Evolutionary conservation across 495 filamentous ascomycete species (phyloP).

Genomic region (Trichocladium antarcticum): DNA sequence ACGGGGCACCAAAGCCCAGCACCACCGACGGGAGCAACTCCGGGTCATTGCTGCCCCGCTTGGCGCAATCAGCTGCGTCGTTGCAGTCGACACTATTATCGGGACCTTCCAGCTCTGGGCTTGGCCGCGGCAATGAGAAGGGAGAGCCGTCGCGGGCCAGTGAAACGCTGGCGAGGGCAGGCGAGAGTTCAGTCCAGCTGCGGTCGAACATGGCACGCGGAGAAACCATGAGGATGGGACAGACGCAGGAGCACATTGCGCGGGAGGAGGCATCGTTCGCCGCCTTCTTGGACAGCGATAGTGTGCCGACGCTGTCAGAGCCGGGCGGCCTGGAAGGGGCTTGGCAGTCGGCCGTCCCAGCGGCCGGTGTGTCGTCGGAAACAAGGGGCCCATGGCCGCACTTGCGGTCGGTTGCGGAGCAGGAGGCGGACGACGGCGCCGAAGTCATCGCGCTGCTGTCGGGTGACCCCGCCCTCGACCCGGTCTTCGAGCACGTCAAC

Average conservation of each 20-base stretch:
- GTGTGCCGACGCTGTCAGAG: conserved; percentile 17
- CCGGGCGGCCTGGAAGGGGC: conserved; percentile 10
- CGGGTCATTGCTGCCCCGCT: conserved; percentile 11
- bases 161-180: conserved; percentile 7
- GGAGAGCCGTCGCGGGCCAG: conserved; percentile 12
- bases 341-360: conserved; percentile 7
- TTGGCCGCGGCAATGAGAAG: conserved; percentile 14
- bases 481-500: conserved; percentile 12
- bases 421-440: conserved; percentile 33
- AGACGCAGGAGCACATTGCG: conserved; percentile 27
- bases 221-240: conserved; percentile 13
- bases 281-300: conserved; percentile 32
- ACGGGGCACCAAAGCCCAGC: background rate
- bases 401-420: conserved; percentile 21
- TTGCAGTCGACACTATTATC: conserved; percentile 18
- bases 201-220: conserved; percentile 49
- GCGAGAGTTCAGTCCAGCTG: conserved; percentile 20
- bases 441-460: conserved; percentile 36
- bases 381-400: background rate
- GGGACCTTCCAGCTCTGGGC: conserved; percentile 2
- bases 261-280: conserved; percentile 35
- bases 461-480: conserved; percentile 12
- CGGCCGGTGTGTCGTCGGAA: background rate
- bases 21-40: background rate
- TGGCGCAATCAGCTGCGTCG: conserved; percentile 20